A percentile compares a stretch with the other conserved stretches of the same genome.
phyloP scores from a whole-genome alignment of 2,329 filamentous ascomycete genomes.

The Alternaria solani region DNA sequence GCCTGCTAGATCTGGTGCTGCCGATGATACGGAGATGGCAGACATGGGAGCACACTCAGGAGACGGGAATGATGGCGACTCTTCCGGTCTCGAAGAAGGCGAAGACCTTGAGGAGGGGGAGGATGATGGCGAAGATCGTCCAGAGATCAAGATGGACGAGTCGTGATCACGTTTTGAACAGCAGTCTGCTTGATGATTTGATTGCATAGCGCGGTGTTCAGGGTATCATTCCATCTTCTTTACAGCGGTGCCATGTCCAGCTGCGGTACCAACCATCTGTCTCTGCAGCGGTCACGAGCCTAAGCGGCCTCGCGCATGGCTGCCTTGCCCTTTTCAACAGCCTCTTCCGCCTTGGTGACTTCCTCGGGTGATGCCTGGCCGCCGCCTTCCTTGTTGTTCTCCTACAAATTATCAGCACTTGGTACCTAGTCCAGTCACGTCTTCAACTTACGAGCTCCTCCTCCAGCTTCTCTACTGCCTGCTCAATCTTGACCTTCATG shows the following conservation, averaged over 20 bases:
- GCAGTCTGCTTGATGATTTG: slow-evolving; percentile 4
- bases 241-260: slow-evolving; percentile 1
- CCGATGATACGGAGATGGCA: slow-evolving; percentile 43
- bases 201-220: slow-evolving; percentile 48
- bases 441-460: slow-evolving; percentile 71
- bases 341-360: slow-evolving; percentile 56
- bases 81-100: slow-evolving; percentile 44
- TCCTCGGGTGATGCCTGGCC: slow-evolving; percentile 53
- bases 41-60: slow-evolving; percentile 34
- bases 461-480: slow-evolving; percentile 77
- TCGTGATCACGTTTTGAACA: slow-evolving; percentile 25
- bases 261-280: background rate
- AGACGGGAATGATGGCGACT: slow-evolving; percentile 41
- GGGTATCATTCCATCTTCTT: slow-evolving; percentile 24
- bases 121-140: slow-evolving; percentile 35
- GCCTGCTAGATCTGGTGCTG: slow-evolving; percentile 32
- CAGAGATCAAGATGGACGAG: slow-evolving; percentile 41
- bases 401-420: slow-evolving; percentile 40
- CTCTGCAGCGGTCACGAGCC: background rate
- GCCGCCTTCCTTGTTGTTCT: slow-evolving; percentile 52
- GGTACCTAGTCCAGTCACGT: slow-evolving; percentile 19
- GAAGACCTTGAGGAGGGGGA: slow-evolving; percentile 45
- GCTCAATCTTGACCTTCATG: slow-evolving; percentile 73
- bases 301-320: slow-evolving; percentile 47
- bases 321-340: slow-evolving; percentile 52